phyloP scores from a whole-genome alignment of 441 rosid genomes.

The Hura crepitans region DNA sequence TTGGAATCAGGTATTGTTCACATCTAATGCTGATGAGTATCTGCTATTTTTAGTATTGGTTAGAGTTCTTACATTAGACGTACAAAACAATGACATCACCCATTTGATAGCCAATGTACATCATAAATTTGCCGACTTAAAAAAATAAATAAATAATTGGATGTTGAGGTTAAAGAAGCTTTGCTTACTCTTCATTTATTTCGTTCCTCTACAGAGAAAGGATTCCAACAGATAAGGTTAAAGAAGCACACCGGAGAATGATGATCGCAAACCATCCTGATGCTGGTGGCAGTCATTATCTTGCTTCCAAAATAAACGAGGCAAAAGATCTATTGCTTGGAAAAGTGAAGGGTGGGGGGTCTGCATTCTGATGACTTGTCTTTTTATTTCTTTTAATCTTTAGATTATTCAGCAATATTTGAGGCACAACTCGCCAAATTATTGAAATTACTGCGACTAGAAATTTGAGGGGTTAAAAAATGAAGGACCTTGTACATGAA shows the following conservation, averaged over 20 bases:
- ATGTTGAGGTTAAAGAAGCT: not conserved
- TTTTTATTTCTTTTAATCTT: too few relatives aligned
- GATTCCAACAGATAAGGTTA: slow-evolving; percentile 44
- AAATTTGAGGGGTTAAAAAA: too few relatives aligned
- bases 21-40: not conserved
- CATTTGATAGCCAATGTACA: too few relatives aligned
- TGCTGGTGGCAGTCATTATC: slow-evolving; percentile 67
- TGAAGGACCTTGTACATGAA: too few relatives aligned
- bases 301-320: slow-evolving; percentile 62
- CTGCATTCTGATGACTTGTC: slow-evolving; percentile 32
- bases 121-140: too few relatives aligned
- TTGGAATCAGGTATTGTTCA: slow-evolving; percentile 49
- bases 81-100: too few relatives aligned
- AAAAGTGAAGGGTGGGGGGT: slow-evolving; percentile 39
- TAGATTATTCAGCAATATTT: too few relatives aligned
- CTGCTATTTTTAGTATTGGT: not conserved
- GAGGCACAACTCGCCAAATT: too few relatives aligned
- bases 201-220: slow-evolving; percentile 33
- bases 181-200: not conserved
- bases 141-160: too few relatives aligned
- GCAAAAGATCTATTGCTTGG: slow-evolving; percentile 62
- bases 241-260: slow-evolving; percentile 58
- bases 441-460: too few relatives aligned
- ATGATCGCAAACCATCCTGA: slow-evolving; percentile 75
- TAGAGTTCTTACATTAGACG: too few relatives aligned